These are phyloP conservation scores for Tephrocybe sp. DNA, from an alignment of 768 basidiomycete genomes.

Conservation along the genomic window DNA sequence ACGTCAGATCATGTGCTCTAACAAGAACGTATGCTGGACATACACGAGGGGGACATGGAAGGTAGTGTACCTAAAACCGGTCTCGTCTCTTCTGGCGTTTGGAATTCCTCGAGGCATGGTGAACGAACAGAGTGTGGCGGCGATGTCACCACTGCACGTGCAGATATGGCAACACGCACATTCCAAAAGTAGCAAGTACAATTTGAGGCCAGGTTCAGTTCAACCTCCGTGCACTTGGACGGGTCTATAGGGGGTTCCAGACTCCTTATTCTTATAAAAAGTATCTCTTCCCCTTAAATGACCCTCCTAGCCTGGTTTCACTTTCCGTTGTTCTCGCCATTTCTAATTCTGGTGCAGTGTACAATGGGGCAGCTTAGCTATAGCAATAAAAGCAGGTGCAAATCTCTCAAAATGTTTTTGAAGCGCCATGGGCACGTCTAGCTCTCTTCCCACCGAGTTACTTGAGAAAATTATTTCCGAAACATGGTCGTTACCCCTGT, in stretches of 20 bases:
- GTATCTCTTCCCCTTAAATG: too few species aligned
- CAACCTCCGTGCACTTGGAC: neutral
- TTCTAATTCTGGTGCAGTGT: neutral
- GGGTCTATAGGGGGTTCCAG: too few species aligned
- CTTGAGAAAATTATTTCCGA: slow-evolving; percentile 25
- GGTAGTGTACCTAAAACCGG: slow-evolving; percentile 76
- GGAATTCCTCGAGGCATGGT: slow-evolving; percentile 82
- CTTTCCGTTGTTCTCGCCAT: slow-evolving; percentile 1
- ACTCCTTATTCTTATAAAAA: too few species aligned
- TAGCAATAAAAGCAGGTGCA: too few species aligned
- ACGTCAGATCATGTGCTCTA: slow-evolving; percentile 6
- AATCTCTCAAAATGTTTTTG: too few species aligned
- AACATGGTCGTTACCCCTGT: slow-evolving; percentile 28
- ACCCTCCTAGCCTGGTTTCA: slow-evolving; percentile 1
- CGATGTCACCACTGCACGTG: neutral
- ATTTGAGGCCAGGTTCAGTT: too few species aligned
- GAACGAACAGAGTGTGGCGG: neutral
- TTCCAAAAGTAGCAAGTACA: too few species aligned
- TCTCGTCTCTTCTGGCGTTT: slow-evolving; percentile 78
- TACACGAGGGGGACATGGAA: slow-evolving; percentile 82
- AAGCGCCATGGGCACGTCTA: neutral
- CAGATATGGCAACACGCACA: neutral
- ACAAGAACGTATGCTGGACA: slow-evolving; percentile 18
- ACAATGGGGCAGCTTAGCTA: neutral
- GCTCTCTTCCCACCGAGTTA: slow-evolving; percentile 12